Base-by-base conservation (phyloP, 148 eudicot species). In the Silene uniflora region DNA sequence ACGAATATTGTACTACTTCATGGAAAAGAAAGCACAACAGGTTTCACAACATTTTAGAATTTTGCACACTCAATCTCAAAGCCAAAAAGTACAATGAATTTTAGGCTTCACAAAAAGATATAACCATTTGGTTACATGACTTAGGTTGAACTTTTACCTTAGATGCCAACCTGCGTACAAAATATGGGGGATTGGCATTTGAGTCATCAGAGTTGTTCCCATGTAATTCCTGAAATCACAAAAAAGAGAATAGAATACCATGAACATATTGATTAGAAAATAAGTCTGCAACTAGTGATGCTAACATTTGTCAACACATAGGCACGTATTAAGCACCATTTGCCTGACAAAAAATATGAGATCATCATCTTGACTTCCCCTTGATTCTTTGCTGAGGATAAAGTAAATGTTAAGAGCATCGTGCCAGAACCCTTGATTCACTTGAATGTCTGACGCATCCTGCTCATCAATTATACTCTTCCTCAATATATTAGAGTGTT, bases 121-220 rank as follows among this genome's bases (percentile, higher is more conserved):
- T 3, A 35, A 35, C 42, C 42, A 35, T 35, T 35, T 52, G 24
- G 16, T 10, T 24, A 22, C 29, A 74, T 22, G 14, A 77, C n/a
- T 61, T 62, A 44, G 67, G 62, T 35, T 77, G 23, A 80, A 73
- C 72, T 71, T 84, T 91, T 90, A 95, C 98, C 97, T 95, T 87
- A 76, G 96, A 83, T 66, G 93, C 98, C 98, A 93, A 90, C 92
- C 98, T 89, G 85, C 98, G 98, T 69, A 95, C 98, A 81, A 95
- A 95, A 79, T 91, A 95, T 62, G 98, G 97, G 78, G 90, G 80
- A 67, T 87, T 80, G 35, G 80, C 95, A 74, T 86, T 84, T 16
- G 56, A 67, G 64, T 86, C 81, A 55, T 89, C 93, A 79, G 78
- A 74, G 44, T 79, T 79, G 67, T 79, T 67, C 65, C 75, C 81